phyloP scores from a whole-genome alignment of 805 yeast genomes.

The Diddensiella transvaalensis region DNA sequence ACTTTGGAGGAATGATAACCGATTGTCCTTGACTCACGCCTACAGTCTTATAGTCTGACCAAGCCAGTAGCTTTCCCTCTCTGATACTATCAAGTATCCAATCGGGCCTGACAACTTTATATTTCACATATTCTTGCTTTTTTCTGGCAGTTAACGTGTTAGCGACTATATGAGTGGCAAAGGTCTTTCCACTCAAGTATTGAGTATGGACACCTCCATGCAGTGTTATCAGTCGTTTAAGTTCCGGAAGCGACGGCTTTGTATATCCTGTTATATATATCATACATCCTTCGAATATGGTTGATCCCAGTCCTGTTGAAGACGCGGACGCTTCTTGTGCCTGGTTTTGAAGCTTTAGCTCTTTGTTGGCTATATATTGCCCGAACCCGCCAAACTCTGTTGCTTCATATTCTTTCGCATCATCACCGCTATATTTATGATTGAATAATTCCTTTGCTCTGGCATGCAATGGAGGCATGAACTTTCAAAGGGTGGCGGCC shows the following conservation, averaged over 20 bases:
- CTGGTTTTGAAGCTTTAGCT: constrained; percentile 53
- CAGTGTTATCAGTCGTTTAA: constrained; percentile 65
- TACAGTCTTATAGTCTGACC: constrained; percentile 63
- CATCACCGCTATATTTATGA: constrained; percentile 18
- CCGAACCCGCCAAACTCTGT: constrained; percentile 63
- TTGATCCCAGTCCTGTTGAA: constrained; percentile 28
- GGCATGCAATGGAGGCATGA: constrained; percentile 11
- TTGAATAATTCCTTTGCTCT: constrained; percentile 15
- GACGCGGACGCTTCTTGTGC: constrained; percentile 27
- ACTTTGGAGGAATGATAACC: not conserved
- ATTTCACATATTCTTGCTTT: constrained; percentile 56
- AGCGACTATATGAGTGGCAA: constrained; percentile 83
- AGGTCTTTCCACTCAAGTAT: constrained; percentile 63
- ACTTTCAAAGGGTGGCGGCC: no score
- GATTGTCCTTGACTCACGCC: constrained; percentile 24
- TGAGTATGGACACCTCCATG: constrained; percentile 80
- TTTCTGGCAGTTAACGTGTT: constrained; percentile 75
- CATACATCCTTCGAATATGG: constrained; percentile 58
- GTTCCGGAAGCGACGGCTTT: constrained; percentile 65
- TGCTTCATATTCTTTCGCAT: constrained; percentile 36
- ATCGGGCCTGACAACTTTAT: constrained; percentile 72
- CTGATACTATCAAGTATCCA: constrained; percentile 74
- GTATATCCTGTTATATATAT: constrained; percentile 91
- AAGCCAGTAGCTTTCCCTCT: constrained; percentile 47
- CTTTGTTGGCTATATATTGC: constrained; percentile 62